Conservation (phyloP, 805 yeast species). For the Metschnikowia koreensis region DNA sequence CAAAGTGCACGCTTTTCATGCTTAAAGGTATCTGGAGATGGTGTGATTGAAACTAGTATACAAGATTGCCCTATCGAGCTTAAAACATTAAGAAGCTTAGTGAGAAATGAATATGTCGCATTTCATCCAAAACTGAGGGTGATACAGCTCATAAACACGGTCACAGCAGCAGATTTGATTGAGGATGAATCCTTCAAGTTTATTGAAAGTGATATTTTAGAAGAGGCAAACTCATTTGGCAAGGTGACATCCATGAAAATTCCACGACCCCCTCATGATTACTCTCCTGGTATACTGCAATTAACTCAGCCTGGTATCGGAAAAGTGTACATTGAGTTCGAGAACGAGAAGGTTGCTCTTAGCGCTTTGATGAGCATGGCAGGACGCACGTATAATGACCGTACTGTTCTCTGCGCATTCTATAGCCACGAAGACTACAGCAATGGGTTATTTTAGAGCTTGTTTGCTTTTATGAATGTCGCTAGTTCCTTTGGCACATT, state of each 20-base stretch:
- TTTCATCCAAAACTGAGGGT: conserved; percentile 48
- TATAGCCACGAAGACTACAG: conserved; percentile 60
- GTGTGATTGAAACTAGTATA: conserved; percentile 27
- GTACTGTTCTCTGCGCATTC: conserved; percentile 66
- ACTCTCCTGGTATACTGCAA: conserved; percentile 39
- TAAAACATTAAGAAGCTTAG: conserved; percentile 37
- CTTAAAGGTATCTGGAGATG: conserved; percentile 19
- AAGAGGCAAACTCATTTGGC: conserved; percentile 52
- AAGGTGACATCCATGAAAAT: conserved; percentile 52
- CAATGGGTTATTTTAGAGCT: conserved; percentile 28
- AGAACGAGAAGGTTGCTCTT: conserved; percentile 47
- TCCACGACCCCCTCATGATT: conserved; percentile 58
- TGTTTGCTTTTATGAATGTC: conserved; percentile 10
- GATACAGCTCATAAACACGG: conserved; percentile 62
- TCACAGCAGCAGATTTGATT: conserved; percentile 61
- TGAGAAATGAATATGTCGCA: conserved; percentile 34
- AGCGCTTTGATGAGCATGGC: conserved; percentile 58
- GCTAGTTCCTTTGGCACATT: conserved; percentile 37
- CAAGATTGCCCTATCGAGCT: conserved; percentile 39
- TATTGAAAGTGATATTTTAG: conserved; percentile 49
- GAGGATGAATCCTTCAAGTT: conserved; percentile 49
- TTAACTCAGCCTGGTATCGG: conserved; percentile 61
- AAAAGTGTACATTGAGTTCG: conserved; percentile 66
- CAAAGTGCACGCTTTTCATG: conserved; percentile 34
- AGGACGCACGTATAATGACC: conserved; percentile 65